Conservation (phyloP, 2,329 filamentous ascomycete genomes). For the Coniella lustricola region DNA sequence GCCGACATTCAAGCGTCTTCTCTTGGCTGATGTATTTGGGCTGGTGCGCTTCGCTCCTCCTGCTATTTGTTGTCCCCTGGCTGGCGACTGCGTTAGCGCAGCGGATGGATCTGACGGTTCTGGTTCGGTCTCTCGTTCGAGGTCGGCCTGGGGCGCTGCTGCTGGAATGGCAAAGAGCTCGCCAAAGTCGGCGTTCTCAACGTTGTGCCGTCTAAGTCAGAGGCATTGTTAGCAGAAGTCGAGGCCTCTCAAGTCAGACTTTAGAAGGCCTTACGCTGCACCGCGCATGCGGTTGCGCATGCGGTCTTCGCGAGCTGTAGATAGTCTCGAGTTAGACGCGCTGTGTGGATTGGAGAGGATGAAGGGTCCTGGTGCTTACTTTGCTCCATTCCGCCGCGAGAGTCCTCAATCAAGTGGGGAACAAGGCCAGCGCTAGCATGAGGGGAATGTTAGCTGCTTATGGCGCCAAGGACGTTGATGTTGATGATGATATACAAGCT, state of each 20-base stretch:
- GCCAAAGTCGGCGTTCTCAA: constrained; percentile 54
- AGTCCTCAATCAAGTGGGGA: constrained; percentile 5
- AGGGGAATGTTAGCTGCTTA: too few relatives aligned
- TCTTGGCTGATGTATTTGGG: constrained; percentile 43
- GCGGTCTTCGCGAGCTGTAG: constrained; percentile 50
- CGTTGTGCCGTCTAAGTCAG: constrained; percentile 41
- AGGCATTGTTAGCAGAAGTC: constrained; percentile 4
- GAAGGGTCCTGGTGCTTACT: constrained; percentile 20
- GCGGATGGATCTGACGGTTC: constrained; percentile 7
- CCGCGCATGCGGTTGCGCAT: constrained; percentile 60
- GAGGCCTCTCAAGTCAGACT: not conserved
- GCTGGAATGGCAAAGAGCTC: constrained; percentile 34
- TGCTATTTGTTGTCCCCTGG: constrained; percentile 17
- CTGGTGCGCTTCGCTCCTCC: constrained; percentile 30
- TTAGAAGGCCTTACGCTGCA: constrained; percentile 43
- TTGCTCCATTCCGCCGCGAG: constrained; percentile 24
- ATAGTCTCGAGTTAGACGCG: constrained; percentile 11
- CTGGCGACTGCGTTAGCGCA: not conserved
- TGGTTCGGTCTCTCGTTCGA: constrained; percentile 11
- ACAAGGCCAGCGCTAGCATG: not conserved
- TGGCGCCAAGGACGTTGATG: not conserved
- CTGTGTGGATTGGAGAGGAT: not conserved
- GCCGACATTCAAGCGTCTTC: constrained; percentile 29
- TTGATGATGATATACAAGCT: not conserved
- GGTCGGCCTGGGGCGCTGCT: constrained; percentile 15